phyloP scores from a whole-genome alignment of 164 flowering plant genomes.

The Macadamia tetraphylla region DNA sequence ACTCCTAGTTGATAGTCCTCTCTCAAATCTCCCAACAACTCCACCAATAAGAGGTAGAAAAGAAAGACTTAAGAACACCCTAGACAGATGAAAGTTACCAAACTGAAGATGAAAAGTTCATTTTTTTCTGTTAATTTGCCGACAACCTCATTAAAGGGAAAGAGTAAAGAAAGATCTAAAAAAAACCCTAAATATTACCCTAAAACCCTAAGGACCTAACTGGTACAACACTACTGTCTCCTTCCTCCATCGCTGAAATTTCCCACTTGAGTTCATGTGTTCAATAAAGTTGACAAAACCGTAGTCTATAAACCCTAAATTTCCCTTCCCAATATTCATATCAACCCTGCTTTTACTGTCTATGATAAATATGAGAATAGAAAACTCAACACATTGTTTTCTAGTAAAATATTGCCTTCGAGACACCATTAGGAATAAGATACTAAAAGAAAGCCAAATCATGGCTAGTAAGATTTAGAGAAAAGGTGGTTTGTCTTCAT shows the following conservation, averaged over 20 bases:
- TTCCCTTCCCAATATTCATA: neutral
- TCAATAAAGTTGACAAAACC: conserved; percentile 8
- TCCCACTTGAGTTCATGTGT: conserved; percentile 29
- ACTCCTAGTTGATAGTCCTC: too few species aligned
- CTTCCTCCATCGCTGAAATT: conserved; percentile 5
- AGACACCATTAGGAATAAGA: neutral
- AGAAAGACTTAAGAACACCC: neutral
- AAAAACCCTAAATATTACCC: conserved; percentile 2
- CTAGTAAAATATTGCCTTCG: neutral
- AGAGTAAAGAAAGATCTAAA: conserved; percentile 1
- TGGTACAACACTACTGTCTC: conserved; percentile 13
- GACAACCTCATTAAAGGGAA: neutral
- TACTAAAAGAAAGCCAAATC: neutral
- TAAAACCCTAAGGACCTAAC: conserved; percentile 12
- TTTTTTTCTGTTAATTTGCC: neutral
- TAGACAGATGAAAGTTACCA: neutral
- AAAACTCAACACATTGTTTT: neutral
- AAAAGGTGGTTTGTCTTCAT: conserved; percentile 36
- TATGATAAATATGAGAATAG: neutral
- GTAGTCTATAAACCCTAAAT: conserved; percentile 18
- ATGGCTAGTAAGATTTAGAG: conserved; percentile 7
- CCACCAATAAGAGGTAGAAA: neutral
- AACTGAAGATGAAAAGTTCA: neutral
- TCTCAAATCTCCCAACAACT: neutral
- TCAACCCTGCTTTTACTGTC: neutral